Conservation (phyloP, 306 rosid genomes). For the Bauhinia variegata region DNA sequence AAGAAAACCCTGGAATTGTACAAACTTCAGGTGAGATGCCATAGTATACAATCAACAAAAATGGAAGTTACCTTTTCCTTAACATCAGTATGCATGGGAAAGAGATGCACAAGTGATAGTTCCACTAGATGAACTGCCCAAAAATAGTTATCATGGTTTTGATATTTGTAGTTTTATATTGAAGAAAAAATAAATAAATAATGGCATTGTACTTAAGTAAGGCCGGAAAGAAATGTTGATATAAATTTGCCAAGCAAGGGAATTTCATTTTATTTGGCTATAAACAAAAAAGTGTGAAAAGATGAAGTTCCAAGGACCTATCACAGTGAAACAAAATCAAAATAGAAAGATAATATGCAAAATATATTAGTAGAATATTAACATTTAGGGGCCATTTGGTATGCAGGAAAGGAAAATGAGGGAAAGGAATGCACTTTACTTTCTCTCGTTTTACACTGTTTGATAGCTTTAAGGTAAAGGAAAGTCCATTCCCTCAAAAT, state of each 20-base stretch:
- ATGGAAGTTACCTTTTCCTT: slow-evolving; percentile 23
- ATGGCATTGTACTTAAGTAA: slow-evolving; percentile 5
- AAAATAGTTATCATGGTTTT: neutral
- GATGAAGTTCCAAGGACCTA: slow-evolving; percentile 13
- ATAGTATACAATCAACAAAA: slow-evolving; percentile 11
- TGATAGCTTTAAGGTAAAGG: no score
- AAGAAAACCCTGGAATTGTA: slow-evolving; percentile 66
- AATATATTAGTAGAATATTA: neutral
- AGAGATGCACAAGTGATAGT: slow-evolving; percentile 23
- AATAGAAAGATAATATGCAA: neutral
- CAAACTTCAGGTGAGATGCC: slow-evolving; percentile 34
- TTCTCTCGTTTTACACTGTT: no score
- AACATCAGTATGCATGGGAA: slow-evolving; percentile 1
- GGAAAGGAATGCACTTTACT: no score
- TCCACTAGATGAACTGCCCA: neutral
- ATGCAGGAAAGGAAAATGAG: no score
- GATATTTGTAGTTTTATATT: slow-evolving; percentile 11
- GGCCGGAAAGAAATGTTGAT: neutral
- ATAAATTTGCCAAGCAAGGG: slow-evolving; percentile 18
- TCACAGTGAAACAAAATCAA: neutral
- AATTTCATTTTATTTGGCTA: slow-evolving; percentile 26
- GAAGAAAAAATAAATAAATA: slow-evolving; percentile 2
- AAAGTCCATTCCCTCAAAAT: no score
- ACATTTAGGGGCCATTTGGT: no score
- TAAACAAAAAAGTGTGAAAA: slow-evolving; percentile 21